Conservation (phyloP, 2,329 filamentous ascomycete genomes). For the Fusarium mundagurra region DNA sequence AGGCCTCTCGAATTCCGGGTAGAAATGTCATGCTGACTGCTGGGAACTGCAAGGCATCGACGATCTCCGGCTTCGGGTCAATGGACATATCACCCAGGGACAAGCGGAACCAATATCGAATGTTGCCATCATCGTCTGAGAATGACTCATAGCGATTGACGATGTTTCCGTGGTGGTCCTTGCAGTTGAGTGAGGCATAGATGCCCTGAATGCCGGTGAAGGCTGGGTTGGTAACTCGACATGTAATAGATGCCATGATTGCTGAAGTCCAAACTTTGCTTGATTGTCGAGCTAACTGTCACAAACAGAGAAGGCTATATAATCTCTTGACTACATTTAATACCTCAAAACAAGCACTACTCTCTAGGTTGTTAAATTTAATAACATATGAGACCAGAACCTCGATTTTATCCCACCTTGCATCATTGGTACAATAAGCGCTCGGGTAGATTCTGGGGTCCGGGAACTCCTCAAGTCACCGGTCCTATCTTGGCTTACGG, state of each 20-base stretch:
- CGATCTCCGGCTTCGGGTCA: not conserved
- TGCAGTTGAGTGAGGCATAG: constrained; percentile 11
- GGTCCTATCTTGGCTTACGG: not conserved
- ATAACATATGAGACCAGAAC: not conserved
- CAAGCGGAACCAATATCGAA: constrained; percentile 4
- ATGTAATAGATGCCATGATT: constrained; percentile 1
- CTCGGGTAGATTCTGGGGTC: not conserved
- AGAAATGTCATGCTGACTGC: not conserved
- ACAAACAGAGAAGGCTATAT: too few species aligned
- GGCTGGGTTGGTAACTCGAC: not conserved
- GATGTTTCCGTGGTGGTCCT: not conserved
- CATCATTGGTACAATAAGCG: not conserved
- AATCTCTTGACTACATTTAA: too few species aligned
- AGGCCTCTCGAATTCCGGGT: not conserved
- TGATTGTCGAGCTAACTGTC: too few species aligned
- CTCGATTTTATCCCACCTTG: not conserved
- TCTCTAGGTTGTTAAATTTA: not conserved
- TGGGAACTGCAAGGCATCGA: not conserved
- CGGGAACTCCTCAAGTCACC: not conserved
- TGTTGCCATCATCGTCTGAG: constrained; percentile 1
- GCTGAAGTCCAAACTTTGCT: not conserved
- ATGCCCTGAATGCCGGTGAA: not conserved
- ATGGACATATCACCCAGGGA: not conserved
- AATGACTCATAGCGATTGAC: not conserved
- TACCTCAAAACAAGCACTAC: not conserved